Conservation (phyloP, 768 basidiomycete species). For the Boletus tomentosulus region DNA sequence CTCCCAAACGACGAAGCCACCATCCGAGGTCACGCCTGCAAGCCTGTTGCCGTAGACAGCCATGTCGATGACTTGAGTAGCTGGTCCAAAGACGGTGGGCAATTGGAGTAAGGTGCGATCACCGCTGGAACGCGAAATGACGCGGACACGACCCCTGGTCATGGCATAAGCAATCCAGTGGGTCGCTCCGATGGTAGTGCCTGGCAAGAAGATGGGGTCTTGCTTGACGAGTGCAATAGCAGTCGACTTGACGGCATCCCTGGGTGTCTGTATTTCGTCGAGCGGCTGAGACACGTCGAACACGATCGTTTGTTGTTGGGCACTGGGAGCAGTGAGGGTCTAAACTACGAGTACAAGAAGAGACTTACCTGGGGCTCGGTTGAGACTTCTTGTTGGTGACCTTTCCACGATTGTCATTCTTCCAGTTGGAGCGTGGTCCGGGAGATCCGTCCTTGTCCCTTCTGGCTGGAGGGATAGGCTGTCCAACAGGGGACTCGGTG, state of each 20-base stretch:
- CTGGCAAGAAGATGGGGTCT: conserved; percentile 78
- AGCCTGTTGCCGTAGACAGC: conserved; percentile 79
- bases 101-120: conserved; percentile 84
- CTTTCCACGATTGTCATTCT: conserved; percentile 36
- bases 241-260: conserved; percentile 80
- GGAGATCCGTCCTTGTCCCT: conserved; percentile 74
- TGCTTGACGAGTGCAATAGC: conserved; percentile 87
- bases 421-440: conserved; percentile 47
- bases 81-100: conserved; percentile 53
- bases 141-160: conserved; percentile 86
- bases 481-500: conserved; percentile 47
- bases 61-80: conserved; percentile 77
- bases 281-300: conserved; percentile 73
- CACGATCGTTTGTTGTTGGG: conserved; percentile 62
- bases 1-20: conserved; percentile 88
- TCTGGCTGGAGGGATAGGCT: conserved; percentile 36
- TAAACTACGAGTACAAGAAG: not conserved
- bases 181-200: conserved; percentile 85
- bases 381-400: conserved; percentile 42
- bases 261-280: conserved; percentile 71
- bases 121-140: conserved; percentile 84
- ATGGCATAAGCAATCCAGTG: conserved; percentile 93
- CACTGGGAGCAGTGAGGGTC: conserved; percentile 33
- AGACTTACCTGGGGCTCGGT: conserved; percentile 54
- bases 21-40: conserved; percentile 83